Conservation (phyloP, 2,329 filamentous ascomycete species). For the Trichophyton equinum region DNA sequence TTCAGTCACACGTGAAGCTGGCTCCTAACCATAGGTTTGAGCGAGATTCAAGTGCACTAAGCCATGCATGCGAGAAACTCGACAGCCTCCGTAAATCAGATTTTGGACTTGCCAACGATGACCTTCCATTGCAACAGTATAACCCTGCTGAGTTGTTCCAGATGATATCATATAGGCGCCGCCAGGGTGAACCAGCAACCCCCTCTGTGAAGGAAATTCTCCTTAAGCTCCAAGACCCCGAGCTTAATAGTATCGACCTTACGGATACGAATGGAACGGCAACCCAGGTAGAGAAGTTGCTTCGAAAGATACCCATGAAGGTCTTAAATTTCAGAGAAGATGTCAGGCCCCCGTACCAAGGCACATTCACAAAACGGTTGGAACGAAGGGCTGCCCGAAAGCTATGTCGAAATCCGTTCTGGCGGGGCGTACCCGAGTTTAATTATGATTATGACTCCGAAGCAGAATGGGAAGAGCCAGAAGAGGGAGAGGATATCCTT, state of each 20-base stretch:
- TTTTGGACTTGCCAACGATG: slow-evolving; percentile 5
- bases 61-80: slow-evolving; percentile 41
- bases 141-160: slow-evolving; percentile 27
- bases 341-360: slow-evolving; percentile 50
- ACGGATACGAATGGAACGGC: slow-evolving; percentile 23
- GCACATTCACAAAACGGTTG: slow-evolving; percentile 44
- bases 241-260: slow-evolving; percentile 25
- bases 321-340: slow-evolving; percentile 50
- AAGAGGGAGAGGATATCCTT: slow-evolving; percentile 59
- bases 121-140: slow-evolving; percentile 15
- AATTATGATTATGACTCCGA: slow-evolving; percentile 57
- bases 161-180: slow-evolving; percentile 28
- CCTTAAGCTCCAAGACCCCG: slow-evolving; percentile 39
- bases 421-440: slow-evolving; percentile 39
- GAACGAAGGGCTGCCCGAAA: slow-evolving; percentile 30
- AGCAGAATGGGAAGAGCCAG: slow-evolving; percentile 52
- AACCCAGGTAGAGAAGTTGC: slow-evolving; percentile 27
- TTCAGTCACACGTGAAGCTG: slow-evolving; percentile 60
- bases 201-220: slow-evolving; percentile 49
- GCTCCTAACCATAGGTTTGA: slow-evolving; percentile 45
- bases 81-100: slow-evolving; percentile 18
- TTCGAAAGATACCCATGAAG: slow-evolving; percentile 43
- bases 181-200: slow-evolving; percentile 21
- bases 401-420: slow-evolving; percentile 44
- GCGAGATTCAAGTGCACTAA: slow-evolving; percentile 46